These are phyloP conservation scores for Vigna reflexopilosa DNA, from an alignment of 306 rosid species.

Conservation along the genomic window DNA sequence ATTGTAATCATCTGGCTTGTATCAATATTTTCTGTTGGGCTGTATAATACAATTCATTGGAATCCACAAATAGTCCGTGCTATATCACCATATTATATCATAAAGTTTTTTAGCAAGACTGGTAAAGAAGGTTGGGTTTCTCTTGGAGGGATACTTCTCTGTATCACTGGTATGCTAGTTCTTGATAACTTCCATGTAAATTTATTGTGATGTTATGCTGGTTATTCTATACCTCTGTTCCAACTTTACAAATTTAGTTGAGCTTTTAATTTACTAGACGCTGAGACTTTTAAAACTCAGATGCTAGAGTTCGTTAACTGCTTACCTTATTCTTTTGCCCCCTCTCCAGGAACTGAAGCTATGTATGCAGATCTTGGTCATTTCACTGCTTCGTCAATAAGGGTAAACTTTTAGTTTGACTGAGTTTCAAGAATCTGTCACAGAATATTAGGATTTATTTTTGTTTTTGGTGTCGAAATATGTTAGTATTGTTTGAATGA, in stretches of 20 bases:
- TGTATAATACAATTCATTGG: constrained; percentile 77
- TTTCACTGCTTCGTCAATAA: constrained; percentile 82
- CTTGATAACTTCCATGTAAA: constrained; percentile 25
- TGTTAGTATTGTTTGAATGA: background rate
- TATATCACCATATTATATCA: constrained; percentile 72
- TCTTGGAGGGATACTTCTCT: constrained; percentile 87
- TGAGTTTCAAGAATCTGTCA: constrained; percentile 14
- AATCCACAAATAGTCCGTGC: constrained; percentile 71
- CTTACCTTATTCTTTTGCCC: constrained; percentile 29
- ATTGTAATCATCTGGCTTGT: constrained; percentile 77
- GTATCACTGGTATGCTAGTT: constrained; percentile 76
- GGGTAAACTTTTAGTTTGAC: constrained; percentile 59
- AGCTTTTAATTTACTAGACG: constrained; percentile 24
- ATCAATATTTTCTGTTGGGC: constrained; percentile 74
- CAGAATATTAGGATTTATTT: background rate
- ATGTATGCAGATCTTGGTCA: constrained; percentile 97
- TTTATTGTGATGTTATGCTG: constrained; percentile 29
- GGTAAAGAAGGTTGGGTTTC: constrained; percentile 91
- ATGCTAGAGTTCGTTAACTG: constrained; percentile 21
- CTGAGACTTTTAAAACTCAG: constrained; percentile 11
- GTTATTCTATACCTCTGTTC: constrained; percentile 33
- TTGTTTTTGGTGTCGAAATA: background rate
- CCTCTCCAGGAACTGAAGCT: constrained; percentile 78
- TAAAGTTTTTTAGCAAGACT: constrained; percentile 69
- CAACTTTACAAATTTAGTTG: constrained; percentile 36